Conservation (phyloP, 129 eudicot genomes). For the Chrysanthemum seticuspe region DNA sequence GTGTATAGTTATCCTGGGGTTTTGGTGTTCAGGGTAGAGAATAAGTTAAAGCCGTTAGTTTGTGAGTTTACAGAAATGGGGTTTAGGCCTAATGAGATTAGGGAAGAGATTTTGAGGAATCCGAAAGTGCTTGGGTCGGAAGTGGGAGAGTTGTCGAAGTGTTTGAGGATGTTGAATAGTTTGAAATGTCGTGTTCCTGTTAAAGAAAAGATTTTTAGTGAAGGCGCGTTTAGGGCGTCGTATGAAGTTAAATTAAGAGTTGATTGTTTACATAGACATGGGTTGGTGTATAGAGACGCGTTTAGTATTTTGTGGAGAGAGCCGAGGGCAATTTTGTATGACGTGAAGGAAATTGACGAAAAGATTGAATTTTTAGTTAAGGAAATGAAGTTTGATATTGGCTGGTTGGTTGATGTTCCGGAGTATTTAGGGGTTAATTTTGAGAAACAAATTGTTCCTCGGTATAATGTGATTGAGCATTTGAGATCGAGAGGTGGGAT, state of each 20-base stretch:
- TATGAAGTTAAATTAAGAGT: slow-evolving; percentile 64
- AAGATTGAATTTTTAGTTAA: slow-evolving; percentile 66
- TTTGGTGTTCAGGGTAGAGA: slow-evolving; percentile 49
- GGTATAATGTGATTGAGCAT: slow-evolving; percentile 70
- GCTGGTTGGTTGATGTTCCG: slow-evolving; percentile 74
- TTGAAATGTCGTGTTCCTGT: slow-evolving; percentile 63
- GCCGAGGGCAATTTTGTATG: slow-evolving; percentile 65
- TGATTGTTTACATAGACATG: slow-evolving; percentile 74
- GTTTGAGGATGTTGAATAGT: slow-evolving; percentile 61
- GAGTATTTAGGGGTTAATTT: slow-evolving; percentile 78
- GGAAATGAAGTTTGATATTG: slow-evolving; percentile 60
- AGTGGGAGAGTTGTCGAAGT: slow-evolving; percentile 73
- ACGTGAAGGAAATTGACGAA: slow-evolving; percentile 56
- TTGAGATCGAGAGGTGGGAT: slow-evolving; percentile 76
- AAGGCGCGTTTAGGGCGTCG: slow-evolving; percentile 70
- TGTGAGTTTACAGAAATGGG: slow-evolving; percentile 66
- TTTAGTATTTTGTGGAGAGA: slow-evolving; percentile 74
- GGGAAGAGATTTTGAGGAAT: slow-evolving; percentile 53
- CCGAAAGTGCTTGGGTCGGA: slow-evolving; percentile 69
- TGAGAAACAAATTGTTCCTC: slow-evolving; percentile 86
- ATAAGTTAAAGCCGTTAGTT: slow-evolving; percentile 61
- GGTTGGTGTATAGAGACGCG: slow-evolving; percentile 68
- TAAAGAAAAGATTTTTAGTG: slow-evolving; percentile 49
- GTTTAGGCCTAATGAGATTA: slow-evolving; percentile 40
- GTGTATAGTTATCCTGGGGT: slow-evolving; percentile 41